Evolutionary conservation across 2,329 filamentous ascomycete species (phyloP).

Genomic region (Apiospora pterosperma): DNA sequence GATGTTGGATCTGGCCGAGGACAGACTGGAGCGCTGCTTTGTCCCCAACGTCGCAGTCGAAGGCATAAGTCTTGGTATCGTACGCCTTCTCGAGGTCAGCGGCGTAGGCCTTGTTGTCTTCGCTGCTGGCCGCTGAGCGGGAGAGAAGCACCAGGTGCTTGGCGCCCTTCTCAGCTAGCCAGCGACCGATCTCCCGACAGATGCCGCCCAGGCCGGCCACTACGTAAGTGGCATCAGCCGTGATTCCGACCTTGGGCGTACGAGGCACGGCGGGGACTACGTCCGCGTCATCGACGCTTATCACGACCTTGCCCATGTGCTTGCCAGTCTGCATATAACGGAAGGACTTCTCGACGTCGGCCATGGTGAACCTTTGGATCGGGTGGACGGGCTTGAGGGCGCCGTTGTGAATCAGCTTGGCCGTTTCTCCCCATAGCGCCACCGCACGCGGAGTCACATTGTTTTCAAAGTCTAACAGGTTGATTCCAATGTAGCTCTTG

Average conservation of each 20-base stretch:
- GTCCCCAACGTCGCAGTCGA: not conserved
- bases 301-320: constrained; percentile 32
- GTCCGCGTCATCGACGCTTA: not conserved
- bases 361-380: constrained; percentile 28
- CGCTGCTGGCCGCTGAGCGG: constrained; percentile 16
- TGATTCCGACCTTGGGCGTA: not conserved
- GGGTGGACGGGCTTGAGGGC: constrained; percentile 28
- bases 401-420: constrained; percentile 41
- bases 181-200: constrained; percentile 43
- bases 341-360: constrained; percentile 36
- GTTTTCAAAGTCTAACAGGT: not conserved
- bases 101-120: constrained; percentile 21
- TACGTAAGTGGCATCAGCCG: constrained; percentile 45
- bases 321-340: constrained; percentile 39
- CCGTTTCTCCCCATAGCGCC: constrained; percentile 32
- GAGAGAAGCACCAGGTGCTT: constrained; percentile 47
- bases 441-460: not conserved
- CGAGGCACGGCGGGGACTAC: not conserved
- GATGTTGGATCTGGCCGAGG: not conserved
- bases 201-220: constrained; percentile 50
- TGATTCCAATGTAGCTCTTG: not conserved
- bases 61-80: constrained; percentile 4
- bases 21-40: not conserved
- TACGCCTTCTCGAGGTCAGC: constrained; percentile 10
- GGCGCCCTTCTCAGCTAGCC: constrained; percentile 47